A percentile compares a stretch with the other conserved stretches of the same genome.
These are phyloP conservation scores for Phytopythium boreale DNA, from an alignment of 352 stramenopile genomes.

Conservation along the genomic window DNA sequence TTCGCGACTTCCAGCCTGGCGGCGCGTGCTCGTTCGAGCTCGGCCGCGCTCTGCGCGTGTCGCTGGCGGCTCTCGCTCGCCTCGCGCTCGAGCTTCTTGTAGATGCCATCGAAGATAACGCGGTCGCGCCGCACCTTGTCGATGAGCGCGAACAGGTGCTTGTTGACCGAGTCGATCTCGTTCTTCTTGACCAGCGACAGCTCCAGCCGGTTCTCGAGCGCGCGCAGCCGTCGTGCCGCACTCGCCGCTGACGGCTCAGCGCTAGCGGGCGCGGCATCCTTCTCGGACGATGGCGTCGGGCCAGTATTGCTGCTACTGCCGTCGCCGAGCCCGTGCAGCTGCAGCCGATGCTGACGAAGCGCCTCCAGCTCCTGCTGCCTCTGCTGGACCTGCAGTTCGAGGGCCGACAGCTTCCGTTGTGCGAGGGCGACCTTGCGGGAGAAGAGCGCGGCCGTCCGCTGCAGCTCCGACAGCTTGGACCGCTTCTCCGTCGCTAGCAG, in stretches of 20 bases:
- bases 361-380: constrained; percentile 24
- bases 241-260: constrained; percentile 33
- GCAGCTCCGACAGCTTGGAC: constrained; percentile 51
- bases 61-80: constrained; percentile 45
- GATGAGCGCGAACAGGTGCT: constrained; percentile 65
- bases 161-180: constrained; percentile 80
- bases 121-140: constrained; percentile 67
- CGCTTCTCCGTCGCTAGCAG: constrained; percentile 55
- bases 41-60: constrained; percentile 39
- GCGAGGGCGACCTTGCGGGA: constrained; percentile 45
- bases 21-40: constrained; percentile 40
- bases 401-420: constrained; percentile 35
- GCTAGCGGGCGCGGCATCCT: background rate
- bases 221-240: constrained; percentile 41
- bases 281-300: background rate
- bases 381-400: constrained; percentile 47
- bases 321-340: constrained; percentile 17
- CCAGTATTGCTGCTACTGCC: background rate
- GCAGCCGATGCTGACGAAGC: constrained; percentile 11
- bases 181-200: constrained; percentile 78
- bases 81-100: constrained; percentile 84
- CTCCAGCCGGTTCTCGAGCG: constrained; percentile 73
- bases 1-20: constrained; percentile 41
- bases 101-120: constrained; percentile 80
- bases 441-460: constrained; percentile 44